A percentile compares a stretch with the other conserved stretches of the same genome.
These are phyloP conservation scores for Plasmodium blacklocki DNA, from an alignment of 169 alveolate genomes.

Conservation along the genomic window DNA sequence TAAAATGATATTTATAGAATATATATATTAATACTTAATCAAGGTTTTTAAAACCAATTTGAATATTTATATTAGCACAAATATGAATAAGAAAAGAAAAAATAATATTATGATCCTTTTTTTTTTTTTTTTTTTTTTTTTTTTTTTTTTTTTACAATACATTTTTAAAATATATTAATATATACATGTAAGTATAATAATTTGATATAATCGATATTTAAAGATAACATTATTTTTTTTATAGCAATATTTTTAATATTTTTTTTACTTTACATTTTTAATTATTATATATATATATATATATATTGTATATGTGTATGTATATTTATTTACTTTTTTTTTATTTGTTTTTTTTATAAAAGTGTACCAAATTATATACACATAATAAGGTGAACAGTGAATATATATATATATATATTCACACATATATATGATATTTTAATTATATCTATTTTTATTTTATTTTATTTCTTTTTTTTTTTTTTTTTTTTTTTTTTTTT, in stretches of 20 bases:
- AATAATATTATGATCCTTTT: too few species aligned
- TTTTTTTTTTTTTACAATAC: too few species aligned
- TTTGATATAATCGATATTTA: too few species aligned
- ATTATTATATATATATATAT: neutral
- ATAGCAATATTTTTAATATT: neutral
- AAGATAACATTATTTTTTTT: neutral
- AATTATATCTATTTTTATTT: neutral
- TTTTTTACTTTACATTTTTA: neutral
- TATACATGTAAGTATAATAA: too few species aligned
- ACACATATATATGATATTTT: neutral
- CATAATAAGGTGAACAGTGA: too few species aligned
- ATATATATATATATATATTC: constrained; percentile 1
- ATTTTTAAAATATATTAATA: too few species aligned
- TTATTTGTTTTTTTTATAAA: constrained; percentile 1
- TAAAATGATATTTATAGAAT: too few species aligned
- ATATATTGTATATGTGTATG: neutral
- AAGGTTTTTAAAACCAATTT: too few species aligned
- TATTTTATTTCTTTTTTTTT: neutral
- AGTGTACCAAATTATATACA: neutral
- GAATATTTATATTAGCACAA: too few species aligned
- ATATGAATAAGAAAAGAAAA: too few species aligned
- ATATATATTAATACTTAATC: too few species aligned
- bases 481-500: neutral
- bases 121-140: too few species aligned
- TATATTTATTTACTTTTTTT: neutral